Conservation (phyloP, 345 rosid genomes). For the Pelargonium nanum region DNA sequence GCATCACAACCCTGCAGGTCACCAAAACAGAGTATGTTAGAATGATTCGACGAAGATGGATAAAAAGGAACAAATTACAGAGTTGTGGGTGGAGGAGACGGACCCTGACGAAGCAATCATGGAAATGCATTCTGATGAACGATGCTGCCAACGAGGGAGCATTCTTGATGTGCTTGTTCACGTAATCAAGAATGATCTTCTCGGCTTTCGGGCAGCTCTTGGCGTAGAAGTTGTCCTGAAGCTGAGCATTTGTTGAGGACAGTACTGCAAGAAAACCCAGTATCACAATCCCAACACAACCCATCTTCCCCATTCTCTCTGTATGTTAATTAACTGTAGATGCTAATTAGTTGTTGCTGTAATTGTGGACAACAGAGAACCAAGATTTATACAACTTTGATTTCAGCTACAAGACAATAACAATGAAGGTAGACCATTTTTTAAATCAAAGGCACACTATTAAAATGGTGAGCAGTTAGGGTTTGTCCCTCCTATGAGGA, state of each 20-base stretch:
- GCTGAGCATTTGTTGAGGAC: slow-evolving; percentile 36
- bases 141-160: slow-evolving; percentile 74
- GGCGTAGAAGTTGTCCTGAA: slow-evolving; percentile 46
- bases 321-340: neutral
- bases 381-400: too few species aligned
- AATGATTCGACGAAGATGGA: neutral
- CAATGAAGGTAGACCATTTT: too few species aligned
- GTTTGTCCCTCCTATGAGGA: too few species aligned
- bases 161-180: slow-evolving; percentile 44
- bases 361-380: neutral
- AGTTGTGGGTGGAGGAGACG: too few species aligned
- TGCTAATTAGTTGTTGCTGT: neutral
- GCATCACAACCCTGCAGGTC: slow-evolving; percentile 46
- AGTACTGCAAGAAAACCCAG: slow-evolving; percentile 22
- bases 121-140: slow-evolving; percentile 37
- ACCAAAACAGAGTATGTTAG: neutral
- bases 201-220: slow-evolving; percentile 73
- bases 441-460: too few species aligned
- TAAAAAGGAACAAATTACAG: neutral
- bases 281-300: slow-evolving; percentile 8
- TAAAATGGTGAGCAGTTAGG: too few species aligned
- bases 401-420: too few species aligned
- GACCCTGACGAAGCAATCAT: slow-evolving; percentile 64
- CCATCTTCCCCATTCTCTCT: slow-evolving; percentile 16
- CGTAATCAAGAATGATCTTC: slow-evolving; percentile 43